phyloP scores from a whole-genome alignment of 2,329 filamentous ascomycete genomes.

The Neonectria magnoliae region DNA sequence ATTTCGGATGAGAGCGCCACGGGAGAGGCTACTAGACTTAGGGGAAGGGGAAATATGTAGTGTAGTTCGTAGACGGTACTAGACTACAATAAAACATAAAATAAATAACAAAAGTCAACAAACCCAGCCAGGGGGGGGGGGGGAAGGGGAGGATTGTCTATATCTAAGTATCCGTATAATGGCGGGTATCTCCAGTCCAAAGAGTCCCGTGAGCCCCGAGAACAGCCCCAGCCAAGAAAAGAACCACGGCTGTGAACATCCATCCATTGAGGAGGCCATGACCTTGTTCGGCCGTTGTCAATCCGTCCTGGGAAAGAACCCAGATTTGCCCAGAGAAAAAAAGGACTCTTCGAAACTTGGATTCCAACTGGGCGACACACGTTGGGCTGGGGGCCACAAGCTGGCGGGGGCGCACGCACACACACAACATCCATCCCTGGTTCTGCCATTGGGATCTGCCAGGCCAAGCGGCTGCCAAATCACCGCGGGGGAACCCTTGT shows the following conservation, averaged over 20 bases:
- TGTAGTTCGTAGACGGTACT: background rate
- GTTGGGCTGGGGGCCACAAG: background rate
- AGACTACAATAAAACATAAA: conserved; percentile 8
- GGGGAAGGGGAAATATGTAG: background rate
- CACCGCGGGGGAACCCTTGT: conserved; percentile 43
- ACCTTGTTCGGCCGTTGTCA: background rate
- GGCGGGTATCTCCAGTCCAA: conserved; percentile 3
- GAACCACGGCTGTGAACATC: background rate
- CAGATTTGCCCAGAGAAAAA: too few relatives aligned
- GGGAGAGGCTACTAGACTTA: background rate
- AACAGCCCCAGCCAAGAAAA: background rate
- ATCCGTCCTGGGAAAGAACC: background rate
- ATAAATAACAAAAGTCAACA: background rate
- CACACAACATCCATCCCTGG: background rate
- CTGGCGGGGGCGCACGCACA: background rate
- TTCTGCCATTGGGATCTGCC: background rate
- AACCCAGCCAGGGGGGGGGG: background rate
- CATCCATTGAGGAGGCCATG: background rate
- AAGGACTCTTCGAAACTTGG: too few relatives aligned
- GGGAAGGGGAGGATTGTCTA: background rate
- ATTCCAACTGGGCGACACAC: background rate
- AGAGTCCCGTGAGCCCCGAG: background rate
- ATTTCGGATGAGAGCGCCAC: background rate
- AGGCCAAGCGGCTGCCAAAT: conserved; percentile 26
- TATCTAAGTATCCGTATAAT: background rate